Conservation (phyloP, 176 grass and related monocot genomes). For the Eragrostis curvula region DNA sequence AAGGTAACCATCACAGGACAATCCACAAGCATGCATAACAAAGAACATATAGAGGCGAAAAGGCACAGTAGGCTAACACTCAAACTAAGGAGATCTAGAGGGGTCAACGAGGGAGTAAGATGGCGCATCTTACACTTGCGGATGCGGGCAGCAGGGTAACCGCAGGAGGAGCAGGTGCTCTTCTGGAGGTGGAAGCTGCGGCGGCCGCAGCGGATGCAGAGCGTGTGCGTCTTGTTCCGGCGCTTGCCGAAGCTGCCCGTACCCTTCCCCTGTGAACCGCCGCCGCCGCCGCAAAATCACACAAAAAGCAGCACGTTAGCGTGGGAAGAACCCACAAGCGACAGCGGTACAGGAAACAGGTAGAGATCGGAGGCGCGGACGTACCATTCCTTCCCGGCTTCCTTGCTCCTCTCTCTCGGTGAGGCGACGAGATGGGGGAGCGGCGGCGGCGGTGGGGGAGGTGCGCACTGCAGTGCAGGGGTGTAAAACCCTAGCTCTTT, state of each 20-base stretch:
- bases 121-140: conserved; percentile 75
- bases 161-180: conserved; percentile 87
- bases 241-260: conserved; percentile 94
- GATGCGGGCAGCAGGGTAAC: conserved; percentile 86
- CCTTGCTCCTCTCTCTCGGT: conserved; percentile 24
- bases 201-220: conserved; percentile 84
- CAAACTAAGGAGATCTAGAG: neutral
- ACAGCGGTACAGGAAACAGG: too few species aligned
- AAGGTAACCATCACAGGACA: neutral
- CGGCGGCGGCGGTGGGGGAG: neutral
- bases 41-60: neutral
- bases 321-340: neutral
- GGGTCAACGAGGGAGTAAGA: neutral
- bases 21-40: neutral
- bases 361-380: neutral
- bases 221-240: conserved; percentile 98
- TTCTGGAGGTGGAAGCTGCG: conserved; percentile 97
- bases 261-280: conserved; percentile 62
- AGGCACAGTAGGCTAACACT: too few species aligned
- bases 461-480: neutral
- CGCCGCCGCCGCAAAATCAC: too few species aligned
- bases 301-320: neutral
- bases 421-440: neutral
- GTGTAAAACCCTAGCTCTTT: conserved; percentile 30
- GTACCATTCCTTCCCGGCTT: conserved; percentile 40